Evolutionary conservation across 257 asterid species (phyloP), one percentile per base, ranked within the genome.

Genomic region (Solanum tarijense): DNA sequence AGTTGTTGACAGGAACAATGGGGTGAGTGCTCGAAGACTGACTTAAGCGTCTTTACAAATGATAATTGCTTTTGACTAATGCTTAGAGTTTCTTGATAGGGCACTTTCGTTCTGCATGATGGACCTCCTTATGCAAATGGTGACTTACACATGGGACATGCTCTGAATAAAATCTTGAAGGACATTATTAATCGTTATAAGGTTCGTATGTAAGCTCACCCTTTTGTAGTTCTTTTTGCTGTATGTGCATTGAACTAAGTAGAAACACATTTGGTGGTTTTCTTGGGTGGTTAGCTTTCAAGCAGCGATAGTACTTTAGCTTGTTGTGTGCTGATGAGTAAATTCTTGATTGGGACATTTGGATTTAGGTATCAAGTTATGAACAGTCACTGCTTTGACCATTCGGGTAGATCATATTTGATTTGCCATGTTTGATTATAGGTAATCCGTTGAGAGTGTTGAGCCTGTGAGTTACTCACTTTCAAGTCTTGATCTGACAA

Each of bases 71-170:
- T 88, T 83, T 87, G 66, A 84, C 87, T 92, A 90, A 93, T 86
- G 84, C 81, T 85, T 88, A 75, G 86, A 89, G 88, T 69, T 71
- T 90, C 65, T 90, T 90, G 87, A 88, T 96, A 97, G 99, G 99
- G 95, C 88, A 92, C 90, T 88, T 97, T 97, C 91, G 95, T 97
- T 90, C 98, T 96, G 86, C 99, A 97, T 87, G 99, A 97, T 86
- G 99, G 99, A 52, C 99, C 99, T 86, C 99, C 99, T 86, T 97
- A 97, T 89, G 99, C 99, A 43, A 97, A 97, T 92, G 99, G 99
- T 74, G 98, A 97, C 94, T 90, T 97, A 90, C 99, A 97, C 88
- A 97, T 97, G 90, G 99, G 99, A 58, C 99, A 97, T 91, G 99
- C 99, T 79, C 90, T 97, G 87, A 97, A 97, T 90, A 97, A 97